Conservation (phyloP, 2,329 filamentous ascomycete genomes). For the Pochonia chlamydosporia region DNA sequence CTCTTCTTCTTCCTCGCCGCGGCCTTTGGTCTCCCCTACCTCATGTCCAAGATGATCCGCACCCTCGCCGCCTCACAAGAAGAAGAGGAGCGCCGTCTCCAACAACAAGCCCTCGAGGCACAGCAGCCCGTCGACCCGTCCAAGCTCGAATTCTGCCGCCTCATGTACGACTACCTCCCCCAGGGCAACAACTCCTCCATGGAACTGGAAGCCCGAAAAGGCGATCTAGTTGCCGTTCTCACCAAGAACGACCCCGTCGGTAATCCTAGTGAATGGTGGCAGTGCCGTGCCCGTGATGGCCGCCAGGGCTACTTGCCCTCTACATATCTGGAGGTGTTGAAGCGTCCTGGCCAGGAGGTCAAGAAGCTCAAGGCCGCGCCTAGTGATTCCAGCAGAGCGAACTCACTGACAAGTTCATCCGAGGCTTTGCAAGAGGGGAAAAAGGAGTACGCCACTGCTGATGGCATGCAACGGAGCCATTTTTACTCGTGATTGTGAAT, state of each 20-base stretch:
- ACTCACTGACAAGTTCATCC: conserved; percentile 42
- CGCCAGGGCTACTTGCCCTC: conserved; percentile 87
- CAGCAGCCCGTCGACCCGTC: conserved; percentile 67
- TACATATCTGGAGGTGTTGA: conserved; percentile 77
- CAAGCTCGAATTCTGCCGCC: conserved; percentile 94
- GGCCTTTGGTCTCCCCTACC: conserved; percentile 89
- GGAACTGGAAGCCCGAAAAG: conserved; percentile 88
- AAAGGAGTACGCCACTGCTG: conserved; percentile 46
- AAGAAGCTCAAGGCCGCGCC: conserved; percentile 47
- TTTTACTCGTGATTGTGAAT: conserved; percentile 44
- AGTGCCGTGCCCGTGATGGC: conserved; percentile 83
- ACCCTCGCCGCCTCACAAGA: conserved; percentile 78
- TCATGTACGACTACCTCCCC: conserved; percentile 89
- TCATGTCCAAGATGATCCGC: conserved; percentile 94
- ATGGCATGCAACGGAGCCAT: conserved; percentile 53
- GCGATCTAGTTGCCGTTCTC: conserved; percentile 89
- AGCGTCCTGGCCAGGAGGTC: conserved; percentile 43
- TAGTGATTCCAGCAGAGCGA: conserved; percentile 41
- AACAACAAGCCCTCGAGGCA: conserved; percentile 44
- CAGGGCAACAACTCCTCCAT: conserved; percentile 59
- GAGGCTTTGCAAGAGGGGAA: conserved; percentile 35
- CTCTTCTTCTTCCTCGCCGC: conserved; percentile 93
- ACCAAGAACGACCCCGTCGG: conserved; percentile 89
- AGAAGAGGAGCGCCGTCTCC: conserved; percentile 62
- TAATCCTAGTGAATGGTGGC: conserved; percentile 95